phyloP scores from a whole-genome alignment of 805 yeast species.

The Pichia occidentalis region DNA sequence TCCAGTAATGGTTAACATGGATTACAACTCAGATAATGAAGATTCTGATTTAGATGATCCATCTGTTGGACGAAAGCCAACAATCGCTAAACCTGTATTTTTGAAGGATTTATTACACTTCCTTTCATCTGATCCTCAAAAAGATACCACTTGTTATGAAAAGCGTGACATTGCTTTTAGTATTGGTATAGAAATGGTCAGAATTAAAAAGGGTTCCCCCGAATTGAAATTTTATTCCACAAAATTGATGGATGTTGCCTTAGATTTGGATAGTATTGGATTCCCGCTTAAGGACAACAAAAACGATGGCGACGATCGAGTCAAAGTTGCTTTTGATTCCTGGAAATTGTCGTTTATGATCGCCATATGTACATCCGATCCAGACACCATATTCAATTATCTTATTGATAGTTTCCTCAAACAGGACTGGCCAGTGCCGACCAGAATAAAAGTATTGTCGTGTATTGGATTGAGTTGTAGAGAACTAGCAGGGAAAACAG shows the following conservation, averaged over 20 bases:
- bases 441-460: slow-evolving; percentile 62
- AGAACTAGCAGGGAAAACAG: slow-evolving; percentile 55
- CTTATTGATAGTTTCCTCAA: slow-evolving; percentile 44
- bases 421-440: slow-evolving; percentile 80
- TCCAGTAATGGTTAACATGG: slow-evolving; percentile 13
- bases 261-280: slow-evolving; percentile 44
- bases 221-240: slow-evolving; percentile 57
- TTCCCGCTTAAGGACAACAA: slow-evolving; percentile 9
- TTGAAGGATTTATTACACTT: slow-evolving; percentile 64
- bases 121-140: slow-evolving; percentile 38
- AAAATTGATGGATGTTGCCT: slow-evolving; percentile 43
- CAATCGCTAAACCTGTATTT: slow-evolving; percentile 52
- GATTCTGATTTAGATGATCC: slow-evolving; percentile 47
- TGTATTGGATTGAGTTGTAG: slow-evolving; percentile 66
- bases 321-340: slow-evolving; percentile 57
- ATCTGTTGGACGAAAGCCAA: slow-evolving; percentile 31
- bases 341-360: slow-evolving; percentile 57
- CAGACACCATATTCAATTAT: slow-evolving; percentile 36
- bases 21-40: slow-evolving; percentile 29
- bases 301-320: slow-evolving; percentile 13
- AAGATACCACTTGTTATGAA: slow-evolving; percentile 41
- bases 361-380: slow-evolving; percentile 51
- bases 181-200: slow-evolving; percentile 51
- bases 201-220: slow-evolving; percentile 56
- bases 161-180: slow-evolving; percentile 44